These are phyloP conservation scores for Rhizophora apiculata DNA, from an alignment of 345 rosid species.

Conservation along the genomic window DNA sequence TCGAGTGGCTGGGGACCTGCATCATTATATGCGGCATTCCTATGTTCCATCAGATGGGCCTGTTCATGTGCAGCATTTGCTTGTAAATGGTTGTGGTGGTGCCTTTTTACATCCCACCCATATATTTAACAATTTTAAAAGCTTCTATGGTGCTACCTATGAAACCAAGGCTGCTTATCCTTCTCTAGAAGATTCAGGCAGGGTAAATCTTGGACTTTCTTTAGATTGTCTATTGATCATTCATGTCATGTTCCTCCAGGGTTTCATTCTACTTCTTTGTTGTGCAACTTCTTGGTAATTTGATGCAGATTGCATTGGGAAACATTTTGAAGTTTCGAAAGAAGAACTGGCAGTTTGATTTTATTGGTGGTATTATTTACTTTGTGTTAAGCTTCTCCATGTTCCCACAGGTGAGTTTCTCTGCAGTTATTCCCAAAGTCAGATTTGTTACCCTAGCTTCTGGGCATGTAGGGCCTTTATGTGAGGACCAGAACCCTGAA, in stretches of 20 bases:
- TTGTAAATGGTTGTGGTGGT: slow-evolving; percentile 98
- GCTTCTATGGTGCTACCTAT: slow-evolving; percentile 55
- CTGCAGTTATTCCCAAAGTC: slow-evolving; percentile 10
- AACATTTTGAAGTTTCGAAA: slow-evolving; percentile 97
- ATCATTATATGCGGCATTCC: slow-evolving; percentile 97
- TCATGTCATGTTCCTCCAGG: slow-evolving; percentile 12
- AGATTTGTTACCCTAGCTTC: slow-evolving; percentile 6
- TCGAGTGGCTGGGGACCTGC: slow-evolving; percentile 94
- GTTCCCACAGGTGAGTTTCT: slow-evolving; percentile 80
- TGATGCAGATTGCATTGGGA: slow-evolving; percentile 90
- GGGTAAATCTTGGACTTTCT: slow-evolving; percentile 43
- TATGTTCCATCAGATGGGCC: slow-evolving; percentile 70
- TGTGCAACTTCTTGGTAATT: slow-evolving; percentile 1
- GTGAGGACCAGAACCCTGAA: background rate
- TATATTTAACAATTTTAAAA: slow-evolving; percentile 73
- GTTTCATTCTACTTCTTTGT: slow-evolving; percentile 8
- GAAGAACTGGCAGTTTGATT: slow-evolving; percentile 99
- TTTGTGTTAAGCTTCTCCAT: slow-evolving; percentile 79
- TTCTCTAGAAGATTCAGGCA: slow-evolving; percentile 92
- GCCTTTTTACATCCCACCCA: slow-evolving; percentile 99
- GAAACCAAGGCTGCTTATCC: slow-evolving; percentile 90
- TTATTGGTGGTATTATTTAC: slow-evolving; percentile 95
- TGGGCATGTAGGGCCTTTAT: background rate
- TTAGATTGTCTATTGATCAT: slow-evolving; percentile 3
- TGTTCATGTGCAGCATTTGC: slow-evolving; percentile 73